Base-by-base conservation (phyloP, 495 filamentous ascomycete species). In the Penicillium lividum region DNA sequence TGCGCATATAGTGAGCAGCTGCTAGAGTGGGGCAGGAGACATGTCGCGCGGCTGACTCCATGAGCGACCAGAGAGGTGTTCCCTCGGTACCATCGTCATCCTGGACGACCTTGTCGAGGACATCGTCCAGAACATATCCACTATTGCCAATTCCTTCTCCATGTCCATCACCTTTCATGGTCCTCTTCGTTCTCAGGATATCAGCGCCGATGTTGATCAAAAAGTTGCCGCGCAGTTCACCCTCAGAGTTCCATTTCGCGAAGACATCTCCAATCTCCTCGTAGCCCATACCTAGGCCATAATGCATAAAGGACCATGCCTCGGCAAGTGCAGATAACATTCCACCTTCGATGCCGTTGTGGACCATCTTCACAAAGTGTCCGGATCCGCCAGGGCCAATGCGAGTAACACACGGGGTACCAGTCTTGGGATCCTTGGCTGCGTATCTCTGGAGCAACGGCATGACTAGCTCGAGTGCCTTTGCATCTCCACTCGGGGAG, bases 251-350 rank as follows among this genome's bases (percentile, higher is more conserved):
- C 89, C 89, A 90, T 33, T 76, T 68, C 10, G 73, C 72, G 72
- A 98, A 89, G 64, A 93, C 87, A 71, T 97, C 92, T 51, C 81
- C 82, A 30, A 90, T 83, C 51, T 89, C 82, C 15, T 87, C 82
- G 57, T 89, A 81, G 8, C 66, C 64, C 73, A 90, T 80, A 0
- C 77, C 80, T 18, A 91, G 70, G 13, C 83, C 81, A 44, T 77
- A 78, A 34, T 77, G 73, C 69, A 92, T 82, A 25, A 89, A 80
- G 1, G 77, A 79, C 85, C 86, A 92, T 3, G 84, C 82, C 66
- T 91, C 88, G 30, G 79, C 80, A 29, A 84, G 73, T 5, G 79
- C 70, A 28, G 78, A 79, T 61, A 86, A 73, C 84, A 90, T 88
- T 16, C 85, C 87, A 49, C 89, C 86, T 68, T 92, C 86, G 48